Percentiles rank a stretch among this genome's conserved stretches.
Evolutionary conservation across 2,329 filamentous ascomycete genomes (phyloP).

Genomic region (Pseudodiploospora longispora): DNA sequence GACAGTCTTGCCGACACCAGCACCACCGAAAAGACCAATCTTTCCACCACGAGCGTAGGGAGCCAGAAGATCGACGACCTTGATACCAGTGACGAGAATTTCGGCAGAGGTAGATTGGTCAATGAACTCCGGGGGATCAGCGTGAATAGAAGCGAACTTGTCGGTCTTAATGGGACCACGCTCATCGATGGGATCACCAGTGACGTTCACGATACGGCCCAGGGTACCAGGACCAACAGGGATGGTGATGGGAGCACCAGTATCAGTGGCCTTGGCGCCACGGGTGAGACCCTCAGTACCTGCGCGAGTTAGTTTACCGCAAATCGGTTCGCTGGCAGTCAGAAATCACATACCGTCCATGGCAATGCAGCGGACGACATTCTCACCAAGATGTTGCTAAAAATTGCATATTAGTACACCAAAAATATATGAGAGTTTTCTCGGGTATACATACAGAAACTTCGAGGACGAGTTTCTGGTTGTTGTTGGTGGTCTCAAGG

Average conservation of each 20-base stretch:
- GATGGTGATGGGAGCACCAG: slow-evolving; percentile 90
- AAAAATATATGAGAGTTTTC: slow-evolving; percentile 2
- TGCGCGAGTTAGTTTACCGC: slow-evolving; percentile 26
- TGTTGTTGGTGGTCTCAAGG: slow-evolving; percentile 82
- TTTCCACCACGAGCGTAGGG: slow-evolving; percentile 99
- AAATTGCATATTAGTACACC: slow-evolving; percentile 27
- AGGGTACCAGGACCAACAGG: slow-evolving; percentile 90
- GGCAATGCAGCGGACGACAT: slow-evolving; percentile 98
- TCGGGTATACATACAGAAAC: slow-evolving; percentile 65
- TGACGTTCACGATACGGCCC: slow-evolving; percentile 99
- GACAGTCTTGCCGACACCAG: slow-evolving; percentile 99
- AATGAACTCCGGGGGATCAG: slow-evolving; percentile 82
- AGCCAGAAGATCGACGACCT: slow-evolving; percentile 98
- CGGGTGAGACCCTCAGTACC: slow-evolving; percentile 99
- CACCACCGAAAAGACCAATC: slow-evolving; percentile 99
- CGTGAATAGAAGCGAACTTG: slow-evolving; percentile 85
- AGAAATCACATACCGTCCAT: slow-evolving; percentile 77
- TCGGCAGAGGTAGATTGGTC: slow-evolving; percentile 96
- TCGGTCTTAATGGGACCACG: slow-evolving; percentile 93
- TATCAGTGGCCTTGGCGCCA: slow-evolving; percentile 78
- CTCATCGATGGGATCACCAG: slow-evolving; percentile 99
- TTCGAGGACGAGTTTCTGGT: slow-evolving; percentile 91
- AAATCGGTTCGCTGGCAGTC: background rate
- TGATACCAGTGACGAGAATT: slow-evolving; percentile 98
- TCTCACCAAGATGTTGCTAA: slow-evolving; percentile 99